Evolutionary conservation across 2,329 filamentous ascomycete species (phyloP), one percentile per base, ranked within the genome.

Genomic region (Colletotrichum limetticola): DNA sequence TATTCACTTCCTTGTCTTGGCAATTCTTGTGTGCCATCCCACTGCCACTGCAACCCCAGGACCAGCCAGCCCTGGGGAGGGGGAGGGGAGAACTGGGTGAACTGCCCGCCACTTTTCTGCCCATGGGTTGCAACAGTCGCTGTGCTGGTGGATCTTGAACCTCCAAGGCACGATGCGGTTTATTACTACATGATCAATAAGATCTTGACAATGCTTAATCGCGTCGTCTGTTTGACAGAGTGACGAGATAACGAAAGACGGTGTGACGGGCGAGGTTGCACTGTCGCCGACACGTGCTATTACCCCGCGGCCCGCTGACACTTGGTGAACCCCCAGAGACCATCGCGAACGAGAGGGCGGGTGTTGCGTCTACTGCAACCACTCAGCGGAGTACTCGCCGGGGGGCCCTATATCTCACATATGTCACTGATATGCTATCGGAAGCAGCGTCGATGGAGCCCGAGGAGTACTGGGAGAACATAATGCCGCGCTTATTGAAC

Each of bases 301-400:
- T 64, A 72, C 59, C 69, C 66, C 65, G 59, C 66, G 65, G 53
- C 69, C 53, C 32, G 37, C 53, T 72, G 59, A 26, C 55, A 46
- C 19, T 35, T 24, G 49, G 26, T 64, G 5, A 24, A 46, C 46
- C 59, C 52, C 37, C 30, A 42, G 19, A 42, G 26, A 42, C 52
- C 30, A 30, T 37, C 24, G 11, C 9, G 22, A 26, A 64, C 46
- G 11, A 68, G 37, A 68, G 53, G 55, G 55, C 63, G 63, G 68
- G 42, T 68, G 69, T 37, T 64, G 57, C 68, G 63, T 62, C 49
- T 68, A 37, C 37, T 71, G 49, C 53, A 37, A 52, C 67, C 60
- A 53, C 37, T 59, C 61, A 42, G 60, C 28, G 35, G 37, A 46
- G 55, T 24, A 26, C 28, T n/a, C 24, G n/a, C 49, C 7, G 56